Base-by-base conservation (phyloP, 176 grass and related monocot species). In the Bothriochloa decipiens region DNA sequence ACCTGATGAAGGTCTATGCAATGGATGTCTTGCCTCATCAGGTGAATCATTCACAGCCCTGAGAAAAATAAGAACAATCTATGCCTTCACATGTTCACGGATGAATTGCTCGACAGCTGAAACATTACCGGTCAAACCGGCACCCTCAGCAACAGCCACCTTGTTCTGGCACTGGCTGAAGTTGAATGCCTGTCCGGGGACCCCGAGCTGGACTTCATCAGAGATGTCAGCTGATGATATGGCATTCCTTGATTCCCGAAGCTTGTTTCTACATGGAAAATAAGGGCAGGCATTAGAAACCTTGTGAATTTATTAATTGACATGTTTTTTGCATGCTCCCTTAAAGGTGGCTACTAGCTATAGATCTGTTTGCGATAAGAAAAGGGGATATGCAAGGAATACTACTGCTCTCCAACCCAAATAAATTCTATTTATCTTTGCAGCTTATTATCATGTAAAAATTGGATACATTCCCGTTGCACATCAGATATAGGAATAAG, bases 131-230 rank as follows among this genome's bases (percentile, higher is more conserved):
- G 89, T 95, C 72, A 90, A 47, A 63, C 96, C 93, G 15, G 96
- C 89, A 55, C 91, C 89, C 76, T 98, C 96, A 28, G 85, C 85
- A 40, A 93, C 74, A 9, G 89, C 87, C 67, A 95, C 93, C 70
- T 89, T 93, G 81, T 98, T 98, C 53, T 88, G 89, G 76, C 93
- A 98, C 60, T 95, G 93, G 46, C 80, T 80, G 70, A 98, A 95
- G 29, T 69, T 88, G 20, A 98, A 98, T 37, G 63, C 68, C 83
- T 88, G 83, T 64, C 93, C 96, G 61, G 83, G 87, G 40, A 92
- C 84, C 43, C 93, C 96, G 37, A 98, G 82, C 60, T 89, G 81
- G 35, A 91, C 76, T 79, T 98, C 93, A 66, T 88, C 82, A n/a
- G 85, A 80, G 20, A 95, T 86, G 72, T 98, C 93, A 78, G 96